Conservation (phyloP, 768 basidiomycete genomes). For the Auriculariales sp. region DNA sequence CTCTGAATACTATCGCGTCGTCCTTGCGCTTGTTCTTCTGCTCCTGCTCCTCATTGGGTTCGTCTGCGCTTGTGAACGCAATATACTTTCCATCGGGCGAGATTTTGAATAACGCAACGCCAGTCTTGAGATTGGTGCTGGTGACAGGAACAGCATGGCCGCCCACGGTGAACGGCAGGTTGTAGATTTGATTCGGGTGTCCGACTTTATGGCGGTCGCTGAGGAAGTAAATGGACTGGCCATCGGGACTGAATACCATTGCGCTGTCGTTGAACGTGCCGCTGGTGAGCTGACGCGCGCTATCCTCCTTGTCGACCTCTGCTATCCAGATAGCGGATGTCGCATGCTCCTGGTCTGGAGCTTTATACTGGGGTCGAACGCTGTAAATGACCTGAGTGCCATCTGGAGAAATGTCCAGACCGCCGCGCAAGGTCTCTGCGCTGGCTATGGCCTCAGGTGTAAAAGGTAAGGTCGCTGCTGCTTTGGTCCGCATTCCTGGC, state of each 20-base stretch:
- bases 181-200: constrained; percentile 1
- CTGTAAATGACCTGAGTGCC: constrained; percentile 2
- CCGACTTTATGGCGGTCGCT: constrained; percentile 5
- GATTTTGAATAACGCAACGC: not conserved
- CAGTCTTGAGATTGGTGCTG: not conserved
- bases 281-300: constrained; percentile 5
- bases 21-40: constrained; percentile 6
- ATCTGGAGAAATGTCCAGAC: constrained; percentile 5
- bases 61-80: constrained; percentile 4
- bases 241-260: constrained; percentile 1
- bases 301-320: constrained; percentile 3
- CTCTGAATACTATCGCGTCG: constrained; percentile 6
- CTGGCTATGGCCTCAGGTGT: no score
- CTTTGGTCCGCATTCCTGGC: no score
- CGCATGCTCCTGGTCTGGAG: not conserved
- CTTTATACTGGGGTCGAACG: constrained; percentile 1
- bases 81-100: constrained; percentile 8
- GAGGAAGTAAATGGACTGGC: constrained; percentile 2
- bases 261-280: constrained; percentile 4
- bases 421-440: no score
- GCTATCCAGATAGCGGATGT: constrained; percentile 3
- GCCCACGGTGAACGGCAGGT: not conserved
- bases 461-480: no score
- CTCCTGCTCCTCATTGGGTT: constrained; percentile 7
- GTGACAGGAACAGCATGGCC: constrained; percentile 4